Conservation (phyloP, 352 stramenopile genomes). For the Phytopythium sindhum region DNA sequence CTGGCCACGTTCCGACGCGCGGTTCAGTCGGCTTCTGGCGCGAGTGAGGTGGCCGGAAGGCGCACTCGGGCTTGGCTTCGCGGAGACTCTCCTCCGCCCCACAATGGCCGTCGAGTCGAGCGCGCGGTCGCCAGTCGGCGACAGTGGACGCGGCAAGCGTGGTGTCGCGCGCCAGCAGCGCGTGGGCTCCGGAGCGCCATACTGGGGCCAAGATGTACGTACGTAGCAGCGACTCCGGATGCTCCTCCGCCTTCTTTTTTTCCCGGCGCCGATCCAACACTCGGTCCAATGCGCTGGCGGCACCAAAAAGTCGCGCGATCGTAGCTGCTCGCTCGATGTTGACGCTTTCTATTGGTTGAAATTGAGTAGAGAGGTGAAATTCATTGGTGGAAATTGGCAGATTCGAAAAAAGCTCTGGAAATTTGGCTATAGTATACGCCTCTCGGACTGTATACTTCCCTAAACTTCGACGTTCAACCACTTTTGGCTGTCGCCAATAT, state of each 20-base stretch:
- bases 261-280: constrained; percentile 4
- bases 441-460: not conserved
- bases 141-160: constrained; percentile 5
- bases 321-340: not conserved
- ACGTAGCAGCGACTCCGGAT: not conserved
- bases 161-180: constrained; percentile 2
- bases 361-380: not conserved
- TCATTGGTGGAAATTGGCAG: not conserved
- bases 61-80: not conserved
- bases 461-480: no score
- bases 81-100: not conserved
- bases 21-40: constrained; percentile 10
- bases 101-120: not conserved
- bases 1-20: constrained; percentile 5
- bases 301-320: not conserved
- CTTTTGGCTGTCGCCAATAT: no score
- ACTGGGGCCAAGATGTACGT: not conserved
- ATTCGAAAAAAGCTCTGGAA: not conserved
- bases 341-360: not conserved
- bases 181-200: not conserved
- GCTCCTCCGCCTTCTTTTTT: constrained; percentile 7
- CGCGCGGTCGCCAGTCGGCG: not conserved
- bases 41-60: constrained; percentile 1
- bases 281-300: not conserved
- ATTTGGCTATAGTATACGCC: not conserved